Conservation (phyloP, 306 rosid species). For the Fragaria iinumae region DNA sequence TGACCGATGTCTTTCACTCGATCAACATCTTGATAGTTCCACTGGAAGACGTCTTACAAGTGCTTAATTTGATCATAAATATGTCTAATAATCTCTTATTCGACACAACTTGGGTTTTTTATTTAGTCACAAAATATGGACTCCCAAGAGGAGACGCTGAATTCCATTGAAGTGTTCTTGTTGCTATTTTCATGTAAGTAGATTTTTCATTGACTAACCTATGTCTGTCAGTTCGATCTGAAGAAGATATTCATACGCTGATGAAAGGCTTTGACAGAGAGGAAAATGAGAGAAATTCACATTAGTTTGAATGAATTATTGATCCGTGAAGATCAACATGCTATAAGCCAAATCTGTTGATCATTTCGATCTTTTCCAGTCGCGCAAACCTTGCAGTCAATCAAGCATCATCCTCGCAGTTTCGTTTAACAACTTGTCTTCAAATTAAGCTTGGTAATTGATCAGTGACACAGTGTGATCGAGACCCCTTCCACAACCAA, state of each 20-base stretch:
- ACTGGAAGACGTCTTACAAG: not conserved
- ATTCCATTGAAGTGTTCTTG: not conserved
- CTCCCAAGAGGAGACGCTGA: conserved; percentile 3
- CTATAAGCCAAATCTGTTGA: not conserved
- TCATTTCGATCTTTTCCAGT: not conserved
- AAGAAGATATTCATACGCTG: not conserved
- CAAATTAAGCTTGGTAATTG: conserved; percentile 29
- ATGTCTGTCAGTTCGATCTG: not conserved
- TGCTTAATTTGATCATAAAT: conserved; percentile 10
- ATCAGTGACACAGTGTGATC: conserved; percentile 24
- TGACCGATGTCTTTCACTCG: not conserved
- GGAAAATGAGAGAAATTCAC: not conserved
- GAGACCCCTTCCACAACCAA: conserved; percentile 26
- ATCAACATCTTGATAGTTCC: not conserved
- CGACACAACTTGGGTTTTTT: not conserved
- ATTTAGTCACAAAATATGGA: conserved; percentile 1
- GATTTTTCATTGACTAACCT: not conserved
- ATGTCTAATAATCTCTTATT: conserved; percentile 14
- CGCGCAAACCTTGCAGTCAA: conserved; percentile 8
- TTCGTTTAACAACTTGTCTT: conserved; percentile 24
- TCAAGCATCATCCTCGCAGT: conserved; percentile 16
- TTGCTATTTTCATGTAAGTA: not conserved
- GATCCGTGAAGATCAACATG: not conserved
- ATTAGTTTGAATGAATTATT: not conserved
- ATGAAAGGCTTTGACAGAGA: not conserved